Evolutionary conservation across 768 basidiomycete genomes (phyloP).

Genomic region (Lentinula raphanica): DNA sequence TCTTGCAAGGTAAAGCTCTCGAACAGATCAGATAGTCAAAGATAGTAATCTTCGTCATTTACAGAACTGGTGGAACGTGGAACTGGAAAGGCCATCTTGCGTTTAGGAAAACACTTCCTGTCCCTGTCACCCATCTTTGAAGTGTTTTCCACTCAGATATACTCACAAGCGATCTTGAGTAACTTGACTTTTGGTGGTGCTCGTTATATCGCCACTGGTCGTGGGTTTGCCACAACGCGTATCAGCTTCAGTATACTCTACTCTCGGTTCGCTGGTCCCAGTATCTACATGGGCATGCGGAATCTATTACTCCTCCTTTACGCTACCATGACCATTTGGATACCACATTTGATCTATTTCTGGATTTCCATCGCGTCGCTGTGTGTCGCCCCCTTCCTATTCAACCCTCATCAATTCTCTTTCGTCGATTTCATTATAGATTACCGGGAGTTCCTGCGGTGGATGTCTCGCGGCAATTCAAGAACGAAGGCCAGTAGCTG

Average conservation of each 20-base stretch:
- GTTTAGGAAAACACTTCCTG: conserved; percentile 93
- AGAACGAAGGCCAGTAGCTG: conserved; percentile 95
- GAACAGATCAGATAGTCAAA: neutral
- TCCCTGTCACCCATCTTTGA: conserved; percentile 97
- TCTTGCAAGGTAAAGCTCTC: conserved; percentile 75
- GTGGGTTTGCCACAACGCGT: conserved; percentile 96
- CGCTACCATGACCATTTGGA: conserved; percentile 87
- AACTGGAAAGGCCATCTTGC: conserved; percentile 89
- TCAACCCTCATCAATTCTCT: conserved; percentile 99
- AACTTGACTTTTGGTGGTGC: conserved; percentile 98
- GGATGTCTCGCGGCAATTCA: conserved; percentile 99
- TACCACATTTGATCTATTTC: conserved; percentile 95
- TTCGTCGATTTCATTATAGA: conserved; percentile 97
- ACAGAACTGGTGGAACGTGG: conserved; percentile 94
- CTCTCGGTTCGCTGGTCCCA: conserved; percentile 98
- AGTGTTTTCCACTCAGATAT: conserved; percentile 98
- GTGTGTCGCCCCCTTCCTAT: conserved; percentile 94
- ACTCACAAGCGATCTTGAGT: conserved; percentile 93
- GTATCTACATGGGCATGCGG: conserved; percentile 97
- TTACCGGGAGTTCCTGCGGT: conserved; percentile 95
- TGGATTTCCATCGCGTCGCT: conserved; percentile 95
- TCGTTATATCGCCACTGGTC: conserved; percentile 97
- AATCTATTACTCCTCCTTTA: conserved; percentile 89
- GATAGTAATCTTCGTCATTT: neutral
- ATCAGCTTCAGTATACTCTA: conserved; percentile 96